Evolutionary conservation across 768 basidiomycete genomes (phyloP).

Genomic region (Hypholoma fasciculare): DNA sequence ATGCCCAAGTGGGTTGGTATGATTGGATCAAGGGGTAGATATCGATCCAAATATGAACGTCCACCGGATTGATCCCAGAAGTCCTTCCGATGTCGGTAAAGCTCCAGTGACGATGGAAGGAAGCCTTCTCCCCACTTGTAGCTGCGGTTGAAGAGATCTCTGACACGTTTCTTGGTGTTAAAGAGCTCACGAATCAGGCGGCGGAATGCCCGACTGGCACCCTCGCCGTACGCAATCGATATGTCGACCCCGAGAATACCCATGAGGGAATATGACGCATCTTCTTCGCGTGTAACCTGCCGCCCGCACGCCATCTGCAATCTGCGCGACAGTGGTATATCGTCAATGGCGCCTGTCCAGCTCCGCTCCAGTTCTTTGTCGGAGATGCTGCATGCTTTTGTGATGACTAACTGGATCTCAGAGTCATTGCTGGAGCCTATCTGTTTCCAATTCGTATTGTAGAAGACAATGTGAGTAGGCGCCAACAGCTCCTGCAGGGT

Average conservation of each 20-base stretch:
- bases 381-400: conserved; percentile 6
- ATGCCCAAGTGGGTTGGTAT: too few relatives aligned
- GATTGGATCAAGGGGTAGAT: too few relatives aligned
- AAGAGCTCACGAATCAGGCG: conserved; percentile 8
- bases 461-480: conserved; percentile 2
- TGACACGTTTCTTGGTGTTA: neutral
- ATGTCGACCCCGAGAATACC: conserved; percentile 11
- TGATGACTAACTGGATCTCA: neutral
- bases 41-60: too few relatives aligned
- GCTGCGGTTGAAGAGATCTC: neutral
- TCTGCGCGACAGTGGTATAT: neutral
- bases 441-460: conserved; percentile 5
- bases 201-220: conserved; percentile 8
- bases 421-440: neutral
- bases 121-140: neutral
- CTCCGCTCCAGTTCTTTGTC: neutral
- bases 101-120: neutral
- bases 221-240: conserved; percentile 12
- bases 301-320: conserved; percentile 10
- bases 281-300: conserved; percentile 8
- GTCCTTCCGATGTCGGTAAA: neutral
- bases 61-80: neutral
- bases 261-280: conserved; percentile 8
- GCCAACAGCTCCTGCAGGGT: conserved; percentile 16
- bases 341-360: neutral